Evolutionary conservation across 2,329 filamentous ascomycete species (phyloP), one percentile per base, ranked within the genome.

Genomic region (Alternaria sp.): DNA sequence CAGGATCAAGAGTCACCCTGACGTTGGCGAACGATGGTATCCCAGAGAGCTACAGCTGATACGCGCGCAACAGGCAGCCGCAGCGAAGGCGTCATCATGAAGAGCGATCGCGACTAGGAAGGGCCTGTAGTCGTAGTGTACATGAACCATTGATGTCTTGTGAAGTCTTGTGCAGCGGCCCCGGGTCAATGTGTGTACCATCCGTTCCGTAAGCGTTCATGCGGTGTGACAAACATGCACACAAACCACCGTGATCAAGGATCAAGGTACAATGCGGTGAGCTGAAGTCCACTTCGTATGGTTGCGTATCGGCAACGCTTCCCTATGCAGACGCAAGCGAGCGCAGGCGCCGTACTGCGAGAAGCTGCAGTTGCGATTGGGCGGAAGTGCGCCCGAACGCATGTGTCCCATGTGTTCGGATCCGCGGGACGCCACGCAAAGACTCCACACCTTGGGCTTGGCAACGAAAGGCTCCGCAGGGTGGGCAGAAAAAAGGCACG

Each of bases 1-100:
- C 79, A 82, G 93, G 14, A 85, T 96, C 69, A 95, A 94, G 85
- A 93, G 90, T 67, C 93, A 97, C 80, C 91, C 90, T 4, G 93
- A 96, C 77, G 93, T 97, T 1, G 92, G 91, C 2, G 91, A 94
- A 83, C 83, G 89, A 70, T 96, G 92, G 79, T 84, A 83, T 74
- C 81, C 82, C 22, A 76, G 82, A 20, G 67, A 83, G 50, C 72
- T 84, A 52, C 69, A 71, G 50, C 72, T 80, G 69, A 78, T 84
- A 54, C 77, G 81, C 18, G 71, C 74, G 32, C 76, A 83, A 60
- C 79, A 83, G 64, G 75, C 68, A 20, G 53, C 62, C 27, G 68
- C 63, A 51, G 40, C 43, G n/a, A 49, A 45, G 25, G 28, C 45
- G 51, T 49, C 51, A 49, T 55, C 27, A 41, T 58, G 34, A 57